A percentile compares a stretch with the other conserved stretches of the same genome.
Evolutionary conservation across 108 stramenopile species (phyloP).

Genomic region (Cyclostephanos invisitatus): DNA sequence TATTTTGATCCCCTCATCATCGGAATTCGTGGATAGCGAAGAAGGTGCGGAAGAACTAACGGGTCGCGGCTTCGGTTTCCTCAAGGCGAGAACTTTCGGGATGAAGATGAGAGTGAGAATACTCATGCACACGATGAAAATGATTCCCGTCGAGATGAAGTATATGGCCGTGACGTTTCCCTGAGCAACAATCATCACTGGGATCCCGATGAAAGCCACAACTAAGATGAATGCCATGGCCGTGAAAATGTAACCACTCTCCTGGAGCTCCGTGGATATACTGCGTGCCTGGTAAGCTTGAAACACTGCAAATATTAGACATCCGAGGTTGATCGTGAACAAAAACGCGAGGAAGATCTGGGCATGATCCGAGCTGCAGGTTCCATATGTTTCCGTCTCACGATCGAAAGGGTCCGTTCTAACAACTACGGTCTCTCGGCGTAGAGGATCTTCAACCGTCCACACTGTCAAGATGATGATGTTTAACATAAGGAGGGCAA

Average conservation of each 20-base stretch:
- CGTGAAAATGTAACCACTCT: conserved; percentile 16
- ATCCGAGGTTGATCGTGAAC: conserved; percentile 42
- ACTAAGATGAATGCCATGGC: conserved; percentile 16
- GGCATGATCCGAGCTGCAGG: conserved; percentile 34
- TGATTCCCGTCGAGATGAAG: conserved; percentile 26
- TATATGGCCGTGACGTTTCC: conserved; percentile 35
- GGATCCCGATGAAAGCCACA: conserved; percentile 23
- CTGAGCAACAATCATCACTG: conserved; percentile 35
- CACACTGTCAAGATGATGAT: conserved; percentile 43
- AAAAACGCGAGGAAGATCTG: conserved; percentile 33
- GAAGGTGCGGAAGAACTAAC: background rate
- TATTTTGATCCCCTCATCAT: background rate
- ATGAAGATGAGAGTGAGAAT: conserved; percentile 28
- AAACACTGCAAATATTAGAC: conserved; percentile 37
- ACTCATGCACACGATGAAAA: conserved; percentile 24
- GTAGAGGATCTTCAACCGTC: conserved; percentile 34
- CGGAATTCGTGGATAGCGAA: background rate
- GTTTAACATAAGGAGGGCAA: conserved; percentile 35
- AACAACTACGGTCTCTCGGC: conserved; percentile 4
- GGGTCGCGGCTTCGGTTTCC: background rate
- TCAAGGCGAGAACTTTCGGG: conserved; percentile 15
- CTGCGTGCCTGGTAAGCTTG: conserved; percentile 40
- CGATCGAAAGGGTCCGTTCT: conserved; percentile 33
- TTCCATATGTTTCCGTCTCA: conserved; percentile 17
- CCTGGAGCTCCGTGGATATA: conserved; percentile 20